Base-by-base conservation (phyloP, 805 yeast species). In the Saccharomycopsis sp. region DNA sequence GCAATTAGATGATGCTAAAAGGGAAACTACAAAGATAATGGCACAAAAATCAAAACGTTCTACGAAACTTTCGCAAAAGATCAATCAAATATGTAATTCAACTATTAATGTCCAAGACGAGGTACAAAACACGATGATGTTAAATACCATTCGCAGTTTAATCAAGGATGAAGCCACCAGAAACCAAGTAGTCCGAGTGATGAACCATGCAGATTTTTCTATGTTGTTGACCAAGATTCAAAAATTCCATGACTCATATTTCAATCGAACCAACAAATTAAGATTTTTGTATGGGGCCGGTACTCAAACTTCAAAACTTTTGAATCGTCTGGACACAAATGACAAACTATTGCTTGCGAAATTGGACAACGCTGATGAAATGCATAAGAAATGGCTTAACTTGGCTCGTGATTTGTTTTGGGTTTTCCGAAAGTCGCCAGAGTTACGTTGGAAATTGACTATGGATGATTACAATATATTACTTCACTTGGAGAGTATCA, bases 321-420 rank as follows among this genome's bases (percentile, higher is more conserved):
- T 31, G 6, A 7, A 8, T 17, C 35, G 14, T 17, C 6, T 6
- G 5, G 35, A 31, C 19, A 31, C 20, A 31, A 31, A 31, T 20
- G 35, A 20, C 14, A 20, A 31, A 9, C 35, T 31, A 5, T 20
- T 17, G 5, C 35, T 14, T 14, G n/a, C n/a, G n/a, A 17, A 31
- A 14, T 31, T 31, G 35, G 35, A 17, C 7, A 20, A 14, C 20
- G 35, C 11, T 9, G 35, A 31, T 8, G 17, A 31, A 8, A 31
- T 31, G 7, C 29, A 19, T 17, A 40, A 20, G 22, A 11, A 20
- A n/a, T 40, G 2, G 27, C 16, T 43, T 16, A 20, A 23, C 20
- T 29, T 45, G 24, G 34, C 37, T 9, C 29, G 44, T 22, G 48
- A 45, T 22, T 41, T 36, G 13, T 45, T 45, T 24, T 29, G 29